Evolutionary conservation across 257 asterid genomes (phyloP).

Genomic region (Nyctanthes arbortristis): DNA sequence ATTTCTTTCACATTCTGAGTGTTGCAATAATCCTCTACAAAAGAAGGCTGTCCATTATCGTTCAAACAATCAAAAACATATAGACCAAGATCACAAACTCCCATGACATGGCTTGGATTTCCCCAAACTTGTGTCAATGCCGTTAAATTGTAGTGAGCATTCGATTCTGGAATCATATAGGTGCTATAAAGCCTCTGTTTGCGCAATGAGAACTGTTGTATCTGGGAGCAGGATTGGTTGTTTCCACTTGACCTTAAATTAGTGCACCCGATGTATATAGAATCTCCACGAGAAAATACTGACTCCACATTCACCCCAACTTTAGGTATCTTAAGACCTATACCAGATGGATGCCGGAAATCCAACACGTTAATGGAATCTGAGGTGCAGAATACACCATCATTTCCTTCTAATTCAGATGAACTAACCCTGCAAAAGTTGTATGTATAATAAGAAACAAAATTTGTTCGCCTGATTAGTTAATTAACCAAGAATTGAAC

Average conservation of each 20-base stretch:
- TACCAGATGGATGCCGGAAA: constrained; percentile 53
- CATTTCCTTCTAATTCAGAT: constrained; percentile 48
- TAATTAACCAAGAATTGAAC: not conserved
- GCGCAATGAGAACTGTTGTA: constrained; percentile 47
- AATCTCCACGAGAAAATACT: constrained; percentile 40
- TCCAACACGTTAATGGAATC: constrained; percentile 50
- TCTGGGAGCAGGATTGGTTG: constrained; percentile 33
- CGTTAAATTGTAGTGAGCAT: constrained; percentile 35
- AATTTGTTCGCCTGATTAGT: not conserved
- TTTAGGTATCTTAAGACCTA: constrained; percentile 45
- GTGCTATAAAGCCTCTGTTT: constrained; percentile 36
- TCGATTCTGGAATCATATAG: constrained; percentile 43
- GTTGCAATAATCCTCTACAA: constrained; percentile 14
- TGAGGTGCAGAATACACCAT: constrained; percentile 55
- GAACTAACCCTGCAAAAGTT: constrained; percentile 43
- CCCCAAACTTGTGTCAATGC: constrained; percentile 57
- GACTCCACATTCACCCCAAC: constrained; percentile 43
- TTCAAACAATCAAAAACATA: constrained; percentile 36
- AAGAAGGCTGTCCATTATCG: constrained; percentile 26
- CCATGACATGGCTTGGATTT: constrained; percentile 42
- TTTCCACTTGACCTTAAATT: constrained; percentile 36
- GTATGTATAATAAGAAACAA: not conserved
- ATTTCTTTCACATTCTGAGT: constrained; percentile 32
- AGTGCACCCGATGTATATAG: constrained; percentile 43
- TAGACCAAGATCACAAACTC: constrained; percentile 46